Conservation (phyloP, 805 yeast genomes). For the Saccharomycopsis malanga region DNA sequence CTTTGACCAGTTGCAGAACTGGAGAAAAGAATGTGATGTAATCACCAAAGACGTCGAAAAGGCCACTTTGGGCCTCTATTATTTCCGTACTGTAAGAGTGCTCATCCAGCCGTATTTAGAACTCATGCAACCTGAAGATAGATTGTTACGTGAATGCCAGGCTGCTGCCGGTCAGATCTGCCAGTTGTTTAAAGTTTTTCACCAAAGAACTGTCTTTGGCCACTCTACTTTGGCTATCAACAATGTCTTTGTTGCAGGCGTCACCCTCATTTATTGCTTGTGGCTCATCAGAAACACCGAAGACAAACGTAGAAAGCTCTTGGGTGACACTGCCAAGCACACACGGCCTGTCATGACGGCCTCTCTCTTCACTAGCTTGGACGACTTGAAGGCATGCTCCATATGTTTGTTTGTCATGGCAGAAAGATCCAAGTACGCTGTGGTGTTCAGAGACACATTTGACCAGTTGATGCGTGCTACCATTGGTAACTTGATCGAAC, state of each 20-base stretch:
- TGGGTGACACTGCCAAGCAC: conserved; percentile 54
- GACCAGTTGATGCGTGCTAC: conserved; percentile 63
- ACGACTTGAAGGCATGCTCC: conserved; percentile 60
- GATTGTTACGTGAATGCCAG: conserved; percentile 57
- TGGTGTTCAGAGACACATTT: conserved; percentile 58
- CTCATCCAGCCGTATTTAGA: conserved; percentile 61
- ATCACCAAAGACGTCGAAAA: conserved; percentile 45
- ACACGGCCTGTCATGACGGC: conserved; percentile 54
- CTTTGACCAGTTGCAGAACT: conserved; percentile 47
- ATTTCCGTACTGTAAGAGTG: conserved; percentile 52
- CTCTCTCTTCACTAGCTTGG: conserved; percentile 46
- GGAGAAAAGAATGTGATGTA: conserved; percentile 49
- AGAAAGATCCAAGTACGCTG: conserved; percentile 55
- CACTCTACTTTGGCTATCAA: conserved; percentile 63
- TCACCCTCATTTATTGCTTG: conserved; percentile 56
- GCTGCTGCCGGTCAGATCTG: conserved; percentile 69
- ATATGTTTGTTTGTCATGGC: conserved; percentile 59
- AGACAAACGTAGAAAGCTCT: conserved; percentile 45
- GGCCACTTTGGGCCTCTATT: conserved; percentile 52
- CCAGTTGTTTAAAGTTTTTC: conserved; percentile 55
- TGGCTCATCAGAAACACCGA: conserved; percentile 60
- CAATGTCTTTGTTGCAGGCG: conserved; percentile 63
- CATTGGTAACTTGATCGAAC: conserved; percentile 50
- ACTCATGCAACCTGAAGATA: conserved; percentile 51
- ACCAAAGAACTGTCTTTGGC: conserved; percentile 54